Percentiles rank a stretch among this genome's conserved stretches.
Evolutionary conservation across 345 rosid species (phyloP).

Genomic region (Lumnitzera littorea): DNA sequence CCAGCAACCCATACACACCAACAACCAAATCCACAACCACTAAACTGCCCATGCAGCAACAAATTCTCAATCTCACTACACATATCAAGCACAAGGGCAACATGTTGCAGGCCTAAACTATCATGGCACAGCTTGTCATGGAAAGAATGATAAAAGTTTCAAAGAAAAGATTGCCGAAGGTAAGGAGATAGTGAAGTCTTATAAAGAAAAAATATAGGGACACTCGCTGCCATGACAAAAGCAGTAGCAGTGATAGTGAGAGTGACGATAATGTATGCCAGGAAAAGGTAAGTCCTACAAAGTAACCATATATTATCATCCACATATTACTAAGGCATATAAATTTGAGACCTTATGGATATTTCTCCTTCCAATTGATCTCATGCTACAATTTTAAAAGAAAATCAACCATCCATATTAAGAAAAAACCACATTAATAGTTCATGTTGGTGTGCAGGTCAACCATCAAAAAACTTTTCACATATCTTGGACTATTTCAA

Average conservation of each 20-base stretch:
- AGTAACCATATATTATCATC: slow-evolving; percentile 4
- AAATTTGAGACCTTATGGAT: neutral
- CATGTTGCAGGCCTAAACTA: neutral
- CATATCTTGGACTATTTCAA: too few relatives aligned
- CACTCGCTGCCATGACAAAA: neutral
- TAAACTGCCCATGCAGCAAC: neutral
- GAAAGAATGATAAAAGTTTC: slow-evolving; percentile 5
- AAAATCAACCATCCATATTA: too few relatives aligned
- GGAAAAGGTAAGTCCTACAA: neutral
- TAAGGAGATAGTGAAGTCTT: slow-evolving; percentile 6
- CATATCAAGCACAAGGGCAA: slow-evolving; percentile 1
- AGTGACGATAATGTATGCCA: slow-evolving; percentile 7
- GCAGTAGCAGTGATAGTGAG: slow-evolving; percentile 15
- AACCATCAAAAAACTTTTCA: too few relatives aligned
- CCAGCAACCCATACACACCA: neutral
- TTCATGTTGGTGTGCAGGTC: too few relatives aligned
- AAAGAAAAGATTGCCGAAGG: slow-evolving; percentile 6
- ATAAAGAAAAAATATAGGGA: slow-evolving; percentile 8
- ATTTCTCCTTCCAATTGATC: too few relatives aligned
- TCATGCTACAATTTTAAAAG: too few relatives aligned
- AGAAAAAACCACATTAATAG: too few relatives aligned
- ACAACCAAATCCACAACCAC: too few relatives aligned
- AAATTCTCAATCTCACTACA: slow-evolving; percentile 2
- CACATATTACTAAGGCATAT: neutral
- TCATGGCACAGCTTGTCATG: neutral